A percentile compares a stretch with the other conserved stretches of the same genome.
phyloP scores from a whole-genome alignment of 371 early-diverging fungal genomes.

The Batrachochytrium dendrobatidis region DNA sequence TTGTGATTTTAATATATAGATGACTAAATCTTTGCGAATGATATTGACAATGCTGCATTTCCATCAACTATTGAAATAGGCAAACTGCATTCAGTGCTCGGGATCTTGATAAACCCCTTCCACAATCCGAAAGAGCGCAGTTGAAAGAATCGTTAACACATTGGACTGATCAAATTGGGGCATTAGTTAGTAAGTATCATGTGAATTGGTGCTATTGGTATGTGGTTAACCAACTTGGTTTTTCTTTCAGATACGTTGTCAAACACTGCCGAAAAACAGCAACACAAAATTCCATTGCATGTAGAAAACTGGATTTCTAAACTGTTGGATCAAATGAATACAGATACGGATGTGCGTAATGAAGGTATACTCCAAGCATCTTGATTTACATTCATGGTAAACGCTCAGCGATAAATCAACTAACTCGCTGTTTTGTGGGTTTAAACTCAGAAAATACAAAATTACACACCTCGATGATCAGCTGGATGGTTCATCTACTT shows the following conservation, averaged over 20 bases:
- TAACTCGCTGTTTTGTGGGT: background rate
- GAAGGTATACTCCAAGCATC: constrained; percentile 24
- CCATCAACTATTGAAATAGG: constrained; percentile 8
- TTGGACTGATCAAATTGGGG: constrained; percentile 37
- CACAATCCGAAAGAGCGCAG: constrained; percentile 25
- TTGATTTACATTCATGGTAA: background rate
- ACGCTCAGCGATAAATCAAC: background rate
- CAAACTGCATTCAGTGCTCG: constrained; percentile 33
- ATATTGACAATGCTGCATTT: background rate
- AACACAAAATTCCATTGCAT: constrained; percentile 39
- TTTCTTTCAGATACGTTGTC: constrained; percentile 28
- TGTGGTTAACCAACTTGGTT: background rate
- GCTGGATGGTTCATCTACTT: constrained; percentile 45
- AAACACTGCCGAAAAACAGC: constrained; percentile 42
- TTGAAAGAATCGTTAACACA: constrained; percentile 32
- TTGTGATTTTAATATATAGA: background rate
- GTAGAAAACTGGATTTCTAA: constrained; percentile 41
- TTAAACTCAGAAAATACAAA: constrained; percentile 32
- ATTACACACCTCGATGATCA: constrained; percentile 36
- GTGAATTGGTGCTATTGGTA: background rate
- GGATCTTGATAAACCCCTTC: constrained; percentile 34
- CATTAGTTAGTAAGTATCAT: constrained; percentile 23
- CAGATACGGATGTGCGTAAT: constrained; percentile 41
- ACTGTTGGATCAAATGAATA: constrained; percentile 42
- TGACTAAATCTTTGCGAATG: background rate